Evolutionary conservation across 768 basidiomycete species (phyloP), one percentile per base, ranked within the genome.

Genomic region (Cystofilobasidium macerans): DNA sequence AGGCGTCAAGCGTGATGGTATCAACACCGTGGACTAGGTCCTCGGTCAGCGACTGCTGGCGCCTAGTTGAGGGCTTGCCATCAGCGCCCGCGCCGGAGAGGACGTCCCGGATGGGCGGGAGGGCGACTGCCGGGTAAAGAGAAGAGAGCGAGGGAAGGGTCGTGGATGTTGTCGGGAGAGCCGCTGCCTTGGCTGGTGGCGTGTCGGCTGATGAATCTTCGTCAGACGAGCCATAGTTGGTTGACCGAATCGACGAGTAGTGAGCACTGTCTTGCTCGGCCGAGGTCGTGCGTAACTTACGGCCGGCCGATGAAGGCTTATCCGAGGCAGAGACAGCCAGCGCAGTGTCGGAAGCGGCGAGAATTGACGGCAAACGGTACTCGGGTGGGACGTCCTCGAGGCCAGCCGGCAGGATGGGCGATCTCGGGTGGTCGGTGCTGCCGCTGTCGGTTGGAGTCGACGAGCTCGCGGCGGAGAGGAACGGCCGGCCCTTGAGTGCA

Each of bases 341-440:
- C 26, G 45, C 3, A 32, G 16, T 12, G 57, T 13, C 20, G 42
- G 32, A 40, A 24, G 35, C 38, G 54, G 57, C 4, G 3, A 40
- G 30, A 40, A 67, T 67, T 38, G 65, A 67, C 38, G 65, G 65
- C n/a, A 67, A 42, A 24, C 60, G 60, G 59, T 61, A 57, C 22
- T 65, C 64, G 14, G 57, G 57, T 32, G 57, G 43, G 33, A 45
- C 42, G 32, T 61, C 60, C 45, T 61, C 24, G 28, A 45, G 43
- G 32, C 51, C 51, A 6, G 51, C 28, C 51, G 51, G 51, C 28
- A 54, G 51, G 28, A 54, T 30, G 51, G 51, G 51, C 51, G 51
- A 54, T 14, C 51, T 4, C 9, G 51, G 45, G 45, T 47, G 45
- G 13, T 54, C 51, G 30, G 28, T 30, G 9, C 14, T 11, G 48